Evolutionary conservation across 306 rosid species (phyloP).

Genomic region (Dalbergia cochinchinensis): DNA sequence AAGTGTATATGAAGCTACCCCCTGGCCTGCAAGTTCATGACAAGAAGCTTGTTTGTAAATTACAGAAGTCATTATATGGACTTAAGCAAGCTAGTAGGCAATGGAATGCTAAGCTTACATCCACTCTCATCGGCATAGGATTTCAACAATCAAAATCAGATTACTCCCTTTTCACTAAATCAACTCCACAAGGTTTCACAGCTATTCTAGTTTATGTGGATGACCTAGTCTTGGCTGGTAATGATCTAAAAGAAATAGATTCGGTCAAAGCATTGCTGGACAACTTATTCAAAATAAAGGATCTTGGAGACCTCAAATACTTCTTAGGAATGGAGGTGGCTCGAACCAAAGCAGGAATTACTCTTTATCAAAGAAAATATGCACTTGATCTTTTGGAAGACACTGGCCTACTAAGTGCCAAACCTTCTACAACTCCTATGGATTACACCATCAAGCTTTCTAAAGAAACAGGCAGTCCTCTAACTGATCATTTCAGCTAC

Average conservation of each 20-base stretch:
- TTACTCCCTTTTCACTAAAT: too few species aligned
- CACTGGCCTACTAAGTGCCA: too few species aligned
- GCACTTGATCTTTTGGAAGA: too few species aligned
- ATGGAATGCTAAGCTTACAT: neutral
- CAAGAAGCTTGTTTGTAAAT: neutral
- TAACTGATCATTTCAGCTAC: too few species aligned
- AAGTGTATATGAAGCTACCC: neutral
- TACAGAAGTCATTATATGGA: neutral
- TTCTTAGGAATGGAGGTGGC: neutral
- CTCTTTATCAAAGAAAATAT: too few species aligned
- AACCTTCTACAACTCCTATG: too few species aligned
- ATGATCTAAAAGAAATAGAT: neutral
- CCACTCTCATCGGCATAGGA: neutral
- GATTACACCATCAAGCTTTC: too few species aligned
- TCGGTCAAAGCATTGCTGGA: too few species aligned
- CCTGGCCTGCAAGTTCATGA: neutral
- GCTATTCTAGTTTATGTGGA: neutral
- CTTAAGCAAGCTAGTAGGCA: neutral
- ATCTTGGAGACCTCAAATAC: neutral
- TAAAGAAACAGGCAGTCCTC: too few species aligned
- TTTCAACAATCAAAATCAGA: too few species aligned
- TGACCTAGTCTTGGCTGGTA: neutral
- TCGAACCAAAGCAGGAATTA: neutral
- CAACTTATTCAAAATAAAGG: neutral
- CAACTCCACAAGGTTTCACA: neutral